These are phyloP conservation scores for Dryas alaskensis DNA, from an alignment of 306 rosid genomes.

Conservation along the genomic window DNA sequence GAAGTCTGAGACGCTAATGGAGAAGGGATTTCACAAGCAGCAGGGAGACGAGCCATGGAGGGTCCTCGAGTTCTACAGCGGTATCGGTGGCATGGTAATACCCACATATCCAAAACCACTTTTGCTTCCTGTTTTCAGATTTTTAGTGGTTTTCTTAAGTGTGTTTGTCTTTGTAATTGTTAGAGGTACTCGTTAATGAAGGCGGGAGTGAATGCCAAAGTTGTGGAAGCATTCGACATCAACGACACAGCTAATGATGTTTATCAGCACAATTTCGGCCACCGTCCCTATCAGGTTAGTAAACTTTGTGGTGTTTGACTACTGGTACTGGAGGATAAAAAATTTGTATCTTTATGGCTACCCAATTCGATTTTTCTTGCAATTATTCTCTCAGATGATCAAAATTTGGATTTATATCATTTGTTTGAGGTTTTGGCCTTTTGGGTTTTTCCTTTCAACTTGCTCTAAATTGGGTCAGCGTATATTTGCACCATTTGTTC, in stretches of 20 bases:
- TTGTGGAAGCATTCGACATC: slow-evolving; percentile 82
- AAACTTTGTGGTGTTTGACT: not conserved
- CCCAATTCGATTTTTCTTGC: not conserved
- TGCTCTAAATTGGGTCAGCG: not conserved
- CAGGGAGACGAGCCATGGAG: slow-evolving; percentile 43
- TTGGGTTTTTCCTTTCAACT: not conserved
- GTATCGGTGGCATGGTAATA: slow-evolving; percentile 90
- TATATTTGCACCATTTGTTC: not conserved
- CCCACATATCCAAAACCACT: not conserved
- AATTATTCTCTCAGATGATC: not conserved
- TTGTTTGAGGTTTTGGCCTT: not conserved
- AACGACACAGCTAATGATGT: slow-evolving; percentile 88
- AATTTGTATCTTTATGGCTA: not conserved
- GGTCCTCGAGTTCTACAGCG: slow-evolving; percentile 93
- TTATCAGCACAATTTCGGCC: slow-evolving; percentile 68
- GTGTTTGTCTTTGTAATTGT: not conserved
- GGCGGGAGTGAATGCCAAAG: slow-evolving; percentile 56
- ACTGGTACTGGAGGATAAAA: not conserved
- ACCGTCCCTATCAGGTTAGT: slow-evolving; percentile 87
- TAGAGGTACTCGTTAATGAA: slow-evolving; percentile 75
- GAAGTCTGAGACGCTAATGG: slow-evolving; percentile 30
- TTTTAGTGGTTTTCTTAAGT: not conserved
- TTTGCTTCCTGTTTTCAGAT: not conserved
- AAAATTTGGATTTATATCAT: not conserved
- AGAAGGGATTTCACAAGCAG: slow-evolving; percentile 22